A percentile compares a stretch with the other conserved stretches of the same genome.
Evolutionary conservation across 306 rosid species (phyloP).

Genomic region (Glycyrrhiza uralensis): DNA sequence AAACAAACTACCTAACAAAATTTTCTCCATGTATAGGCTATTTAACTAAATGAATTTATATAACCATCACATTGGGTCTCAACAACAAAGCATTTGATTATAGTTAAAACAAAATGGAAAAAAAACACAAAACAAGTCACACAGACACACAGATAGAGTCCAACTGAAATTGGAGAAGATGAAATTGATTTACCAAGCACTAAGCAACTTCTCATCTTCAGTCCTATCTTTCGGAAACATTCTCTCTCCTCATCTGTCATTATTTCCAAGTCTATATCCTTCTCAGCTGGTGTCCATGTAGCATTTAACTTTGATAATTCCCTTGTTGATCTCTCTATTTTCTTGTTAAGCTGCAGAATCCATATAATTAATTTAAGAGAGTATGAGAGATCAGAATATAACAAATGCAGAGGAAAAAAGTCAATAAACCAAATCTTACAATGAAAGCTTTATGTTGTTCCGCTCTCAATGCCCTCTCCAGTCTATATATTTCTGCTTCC

Average conservation of each 20-base stretch:
- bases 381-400: not conserved
- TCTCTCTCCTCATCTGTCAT: conserved; percentile 77
- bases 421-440: conserved; percentile 47
- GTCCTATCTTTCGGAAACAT: conserved; percentile 63
- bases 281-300: conserved; percentile 50
- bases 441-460: conserved; percentile 54
- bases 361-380: not conserved
- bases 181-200: conserved; percentile 54
- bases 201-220: conserved; percentile 58
- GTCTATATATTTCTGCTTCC: conserved; percentile 58
- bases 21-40: not conserved
- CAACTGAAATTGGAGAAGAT: not conserved
- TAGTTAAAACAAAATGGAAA: not conserved
- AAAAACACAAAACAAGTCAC: not conserved
- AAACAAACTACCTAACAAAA: not conserved
- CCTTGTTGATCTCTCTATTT: conserved; percentile 56
- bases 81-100: not conserved
- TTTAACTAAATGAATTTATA: not conserved
- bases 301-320: conserved; percentile 60
- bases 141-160: not conserved
- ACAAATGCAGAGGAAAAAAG: conserved; percentile 22
- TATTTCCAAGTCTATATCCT: conserved; percentile 60
- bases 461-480: conserved; percentile 49
- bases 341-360: conserved; percentile 57
- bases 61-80: not conserved